These are phyloP conservation scores for Xylariaceae sp. DNA, from an alignment of 2,329 filamentous ascomycete species.

Conservation along the genomic window DNA sequence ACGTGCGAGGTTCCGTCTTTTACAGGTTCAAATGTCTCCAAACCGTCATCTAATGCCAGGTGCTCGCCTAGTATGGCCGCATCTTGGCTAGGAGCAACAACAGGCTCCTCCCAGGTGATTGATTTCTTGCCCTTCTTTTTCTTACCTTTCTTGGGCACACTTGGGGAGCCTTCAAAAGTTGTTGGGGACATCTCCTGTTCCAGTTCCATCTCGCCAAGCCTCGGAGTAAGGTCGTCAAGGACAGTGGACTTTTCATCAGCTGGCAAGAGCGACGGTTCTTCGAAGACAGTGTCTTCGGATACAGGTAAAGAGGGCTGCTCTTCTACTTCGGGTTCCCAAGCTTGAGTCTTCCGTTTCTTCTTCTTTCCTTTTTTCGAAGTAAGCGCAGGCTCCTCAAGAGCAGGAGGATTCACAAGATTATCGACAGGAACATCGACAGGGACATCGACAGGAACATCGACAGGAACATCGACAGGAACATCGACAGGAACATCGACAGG, in stretches of 20 bases:
- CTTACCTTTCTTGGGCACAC: conserved; percentile 33
- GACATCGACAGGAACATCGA: background rate
- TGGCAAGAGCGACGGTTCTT: background rate
- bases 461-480: background rate
- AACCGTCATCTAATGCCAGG: background rate
- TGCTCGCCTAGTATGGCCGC: background rate
- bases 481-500: background rate
- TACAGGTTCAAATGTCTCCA: background rate
- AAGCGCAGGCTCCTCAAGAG: background rate
- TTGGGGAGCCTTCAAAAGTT: conserved; percentile 25
- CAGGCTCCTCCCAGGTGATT: conserved; percentile 8
- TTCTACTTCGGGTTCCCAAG: conserved; percentile 18
- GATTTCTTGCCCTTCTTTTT: conserved; percentile 39
- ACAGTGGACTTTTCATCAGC: background rate
- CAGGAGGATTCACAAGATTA: background rate
- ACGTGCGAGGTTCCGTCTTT: background rate
- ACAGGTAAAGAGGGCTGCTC: background rate
- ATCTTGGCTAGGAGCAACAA: background rate
- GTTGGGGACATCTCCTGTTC: conserved; percentile 15
- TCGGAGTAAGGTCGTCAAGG: background rate
- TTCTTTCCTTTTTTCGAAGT: conserved; percentile 30
- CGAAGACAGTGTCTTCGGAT: background rate
- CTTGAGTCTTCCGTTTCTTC: conserved; percentile 29
- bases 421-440: background rate
- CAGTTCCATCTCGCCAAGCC: background rate